A percentile compares a stretch with the other conserved stretches of the same genome.
Evolutionary conservation across 768 basidiomycete species (phyloP).

Genomic region (Naganishia friedmannii): DNA sequence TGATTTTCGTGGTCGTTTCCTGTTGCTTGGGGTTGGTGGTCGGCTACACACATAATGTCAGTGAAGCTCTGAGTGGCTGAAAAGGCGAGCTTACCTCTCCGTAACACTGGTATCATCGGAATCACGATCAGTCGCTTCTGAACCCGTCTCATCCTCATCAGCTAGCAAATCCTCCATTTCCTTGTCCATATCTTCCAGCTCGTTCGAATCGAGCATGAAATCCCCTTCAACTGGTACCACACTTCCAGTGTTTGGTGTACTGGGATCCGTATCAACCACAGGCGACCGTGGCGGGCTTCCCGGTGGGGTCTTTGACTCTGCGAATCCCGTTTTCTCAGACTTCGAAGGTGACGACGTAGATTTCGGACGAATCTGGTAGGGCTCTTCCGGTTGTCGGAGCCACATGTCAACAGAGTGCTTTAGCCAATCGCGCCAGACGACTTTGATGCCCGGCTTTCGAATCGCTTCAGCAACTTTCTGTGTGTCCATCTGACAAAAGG

Average conservation of each 20-base stretch:
- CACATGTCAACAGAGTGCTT: constrained; percentile 85
- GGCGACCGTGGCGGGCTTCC: constrained; percentile 8
- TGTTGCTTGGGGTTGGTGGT: constrained; percentile 19
- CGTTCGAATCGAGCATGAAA: constrained; percentile 58
- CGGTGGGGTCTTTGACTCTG: constrained; percentile 22
- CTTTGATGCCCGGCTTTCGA: constrained; percentile 69
- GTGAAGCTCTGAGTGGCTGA: not conserved
- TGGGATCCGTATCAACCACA: not conserved
- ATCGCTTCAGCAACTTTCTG: constrained; percentile 84
- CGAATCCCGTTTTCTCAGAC: constrained; percentile 22
- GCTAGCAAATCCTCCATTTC: constrained; percentile 83
- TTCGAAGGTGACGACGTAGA: constrained; percentile 5
- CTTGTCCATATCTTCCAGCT: constrained; percentile 79
- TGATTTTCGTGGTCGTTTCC: constrained; percentile 28
- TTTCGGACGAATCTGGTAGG: constrained; percentile 58
- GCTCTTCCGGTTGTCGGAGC: constrained; percentile 72
- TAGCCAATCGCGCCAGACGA: constrained; percentile 89
- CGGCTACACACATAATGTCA: not conserved
- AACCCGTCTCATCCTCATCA: constrained; percentile 28
- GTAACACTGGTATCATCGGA: constrained; percentile 12
- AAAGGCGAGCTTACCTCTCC: not conserved
- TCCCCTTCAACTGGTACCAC: constrained; percentile 35
- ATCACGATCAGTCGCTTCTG: constrained; percentile 19
- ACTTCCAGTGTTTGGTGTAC: not conserved
- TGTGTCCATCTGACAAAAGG: constrained; percentile 66